Evolutionary conservation across 1,139 yeast genomes (phyloP).

Genomic region (Candida sp.): DNA sequence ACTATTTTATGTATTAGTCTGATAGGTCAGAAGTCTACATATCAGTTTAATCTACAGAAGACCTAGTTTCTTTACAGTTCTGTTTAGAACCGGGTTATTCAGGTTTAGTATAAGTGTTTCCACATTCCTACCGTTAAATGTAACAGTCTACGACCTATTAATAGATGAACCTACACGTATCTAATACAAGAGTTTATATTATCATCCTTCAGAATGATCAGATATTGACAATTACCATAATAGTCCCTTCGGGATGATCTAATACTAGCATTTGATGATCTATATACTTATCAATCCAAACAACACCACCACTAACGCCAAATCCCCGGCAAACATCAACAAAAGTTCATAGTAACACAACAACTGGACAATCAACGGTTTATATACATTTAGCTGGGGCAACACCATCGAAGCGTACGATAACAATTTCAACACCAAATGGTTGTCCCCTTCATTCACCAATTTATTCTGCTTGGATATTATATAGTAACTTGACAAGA

Average conservation of each 20-base stretch:
- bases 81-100: no score
- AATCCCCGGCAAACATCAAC: constrained; percentile 35
- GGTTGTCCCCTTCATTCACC: constrained; percentile 18
- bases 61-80: no score
- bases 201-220: no score
- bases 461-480: constrained; percentile 8
- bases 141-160: no score
- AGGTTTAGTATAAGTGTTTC: no score
- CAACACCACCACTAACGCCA: constrained; percentile 34
- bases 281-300: constrained; percentile 34
- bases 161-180: no score
- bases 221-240: no score
- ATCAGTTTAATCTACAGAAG: no score
- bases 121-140: no score
- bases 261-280: neutral
- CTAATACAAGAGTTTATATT: no score
- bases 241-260: neutral
- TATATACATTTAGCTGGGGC: constrained; percentile 29
- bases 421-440: constrained; percentile 25
- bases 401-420: constrained; percentile 33
- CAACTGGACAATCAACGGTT: constrained; percentile 25
- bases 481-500: constrained; percentile 32
- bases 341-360: constrained; percentile 38
- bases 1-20: no score
- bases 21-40: no score